Evolutionary conservation across 495 filamentous ascomycete genomes (phyloP).

Genomic region (Xanthoparmelia taractica): DNA sequence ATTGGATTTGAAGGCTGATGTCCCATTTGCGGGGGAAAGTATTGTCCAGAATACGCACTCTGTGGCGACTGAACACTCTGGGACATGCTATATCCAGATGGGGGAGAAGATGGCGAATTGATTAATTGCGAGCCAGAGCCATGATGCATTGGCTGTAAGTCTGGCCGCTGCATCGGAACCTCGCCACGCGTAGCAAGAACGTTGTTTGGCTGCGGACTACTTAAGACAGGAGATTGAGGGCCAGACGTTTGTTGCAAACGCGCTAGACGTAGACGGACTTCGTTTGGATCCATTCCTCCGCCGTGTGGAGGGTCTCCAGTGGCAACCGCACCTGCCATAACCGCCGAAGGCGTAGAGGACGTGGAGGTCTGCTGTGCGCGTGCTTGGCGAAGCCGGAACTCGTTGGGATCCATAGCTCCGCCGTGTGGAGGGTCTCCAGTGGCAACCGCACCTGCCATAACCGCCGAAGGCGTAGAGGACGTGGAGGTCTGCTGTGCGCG

Average conservation of each 20-base stretch:
- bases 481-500: background rate
- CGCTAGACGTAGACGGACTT: background rate
- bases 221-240: background rate
- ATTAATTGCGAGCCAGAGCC: background rate
- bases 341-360: background rate
- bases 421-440: background rate
- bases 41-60: background rate
- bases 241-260: background rate
- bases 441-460: background rate
- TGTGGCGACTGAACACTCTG: background rate
- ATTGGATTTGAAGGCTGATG: background rate
- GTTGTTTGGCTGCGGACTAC: background rate
- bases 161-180: background rate
- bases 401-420: background rate
- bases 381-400: background rate
- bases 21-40: background rate
- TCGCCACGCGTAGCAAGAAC: background rate
- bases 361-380: background rate
- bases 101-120: background rate
- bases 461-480: background rate
- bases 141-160: background rate
- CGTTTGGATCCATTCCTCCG: background rate
- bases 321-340: background rate
- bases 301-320: background rate
- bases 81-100: background rate